Evolutionary conservation across 495 filamentous ascomycete species (phyloP).

Genomic region (Neohortaea acidophila): DNA sequence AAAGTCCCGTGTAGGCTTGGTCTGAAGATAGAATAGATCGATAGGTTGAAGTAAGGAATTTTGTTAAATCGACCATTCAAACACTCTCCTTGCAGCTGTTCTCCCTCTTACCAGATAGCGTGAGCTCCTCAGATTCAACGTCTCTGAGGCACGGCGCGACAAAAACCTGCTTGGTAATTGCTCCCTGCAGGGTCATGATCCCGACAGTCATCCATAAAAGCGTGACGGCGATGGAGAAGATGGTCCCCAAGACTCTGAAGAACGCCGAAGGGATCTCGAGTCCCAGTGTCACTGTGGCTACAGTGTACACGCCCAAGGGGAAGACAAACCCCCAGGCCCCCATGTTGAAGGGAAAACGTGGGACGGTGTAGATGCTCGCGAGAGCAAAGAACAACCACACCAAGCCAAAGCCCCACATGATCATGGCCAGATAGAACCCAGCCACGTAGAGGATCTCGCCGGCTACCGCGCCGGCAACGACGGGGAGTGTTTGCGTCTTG

Average conservation of each 20-base stretch:
- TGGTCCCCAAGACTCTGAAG: conserved; percentile 32
- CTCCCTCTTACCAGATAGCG: no score
- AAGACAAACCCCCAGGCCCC: conserved; percentile 58
- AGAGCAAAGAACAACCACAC: conserved; percentile 49
- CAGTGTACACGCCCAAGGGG: conserved; percentile 36
- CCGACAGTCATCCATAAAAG: conserved; percentile 8
- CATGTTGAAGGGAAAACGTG: conserved; percentile 46
- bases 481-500: conserved; percentile 31
- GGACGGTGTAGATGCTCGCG: conserved; percentile 27
- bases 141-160: conserved; percentile 12
- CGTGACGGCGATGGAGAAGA: conserved; percentile 2
- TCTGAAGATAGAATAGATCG: no score
- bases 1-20: no score
- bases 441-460: conserved; percentile 40
- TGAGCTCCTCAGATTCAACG: no score
- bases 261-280: conserved; percentile 37
- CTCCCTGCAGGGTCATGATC: conserved; percentile 1
- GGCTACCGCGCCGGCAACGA: conserved; percentile 13
- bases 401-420: conserved; percentile 46
- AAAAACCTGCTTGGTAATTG: conserved; percentile 8
- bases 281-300: conserved; percentile 34
- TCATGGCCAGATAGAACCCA: conserved; percentile 36
- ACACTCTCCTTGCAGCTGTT: no score
- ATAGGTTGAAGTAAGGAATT: no score
- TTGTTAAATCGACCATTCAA: no score